Evolutionary conservation across 1,139 yeast genomes (phyloP), one percentile per base, ranked within the genome.

Genomic region (Kodamaea derodonti): DNA sequence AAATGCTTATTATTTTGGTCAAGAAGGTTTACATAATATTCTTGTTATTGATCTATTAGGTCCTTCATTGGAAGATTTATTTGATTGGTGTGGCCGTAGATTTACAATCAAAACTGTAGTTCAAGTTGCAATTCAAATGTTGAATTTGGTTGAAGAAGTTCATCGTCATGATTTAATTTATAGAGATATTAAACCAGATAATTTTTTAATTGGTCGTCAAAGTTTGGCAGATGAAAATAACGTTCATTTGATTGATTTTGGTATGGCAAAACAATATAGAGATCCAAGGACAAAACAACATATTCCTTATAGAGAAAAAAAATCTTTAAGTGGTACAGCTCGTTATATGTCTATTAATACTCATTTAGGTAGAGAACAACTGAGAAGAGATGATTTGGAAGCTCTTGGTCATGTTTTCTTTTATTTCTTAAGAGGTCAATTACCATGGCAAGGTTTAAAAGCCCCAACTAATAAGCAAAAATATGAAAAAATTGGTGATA

Each of bases 401-500:
- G 88, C 95, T 7, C 69, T 92, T 47, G 97, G 97, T 29, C 97
- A 92, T 62, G 97, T 92, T 3, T 86, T 92, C 56, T 83, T 92
- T 64, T 92, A 92, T 63, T 92, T 92, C 56, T 65, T 92, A 49
- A 75, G 95, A 48, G 98, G 98, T 32, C 88, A 86, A 44, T 75
- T 92, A 53, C 98, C 98, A 33, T 92, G 98, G 98, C 98, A 92
- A 66, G 97, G 98, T 20, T 73, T 92, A 47, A 90, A 90, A 63
- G 98, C 97, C n/a, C 95, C 95, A 45, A 88, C 95, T 27, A 92
- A 92, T 66, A 92, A 92, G 64, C 88, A 85, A 56, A 92, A 92
- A 62, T 92, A 92, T 60, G 97, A 92, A 62, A 90, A 88, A 59
- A 92, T 92, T 62, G 97, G 97, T 41, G 92, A 86, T 53, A 90